Percentiles rank a stretch among this genome's conserved stretches.
Conservation (phyloP, 768 basidiomycete species). For the Rhodotorula kratochvilovae region DNA sequence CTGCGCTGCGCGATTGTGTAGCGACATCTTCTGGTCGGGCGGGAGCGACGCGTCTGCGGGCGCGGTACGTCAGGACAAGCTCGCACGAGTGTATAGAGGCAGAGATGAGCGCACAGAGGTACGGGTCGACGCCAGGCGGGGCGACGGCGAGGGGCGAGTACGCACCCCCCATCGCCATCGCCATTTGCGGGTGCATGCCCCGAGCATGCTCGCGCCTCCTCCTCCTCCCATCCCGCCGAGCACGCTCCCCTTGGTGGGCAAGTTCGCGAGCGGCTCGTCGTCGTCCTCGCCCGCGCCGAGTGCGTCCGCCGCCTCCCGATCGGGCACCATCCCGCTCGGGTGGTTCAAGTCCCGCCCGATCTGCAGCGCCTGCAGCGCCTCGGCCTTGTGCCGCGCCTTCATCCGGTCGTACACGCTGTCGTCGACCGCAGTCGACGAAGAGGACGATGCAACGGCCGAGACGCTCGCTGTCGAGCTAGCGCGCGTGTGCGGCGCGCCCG, state of each 20-base stretch:
- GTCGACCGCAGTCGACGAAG: neutral
- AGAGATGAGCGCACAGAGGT: constrained; percentile 18
- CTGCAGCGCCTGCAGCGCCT: constrained; percentile 27
- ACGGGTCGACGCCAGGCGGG: constrained; percentile 37
- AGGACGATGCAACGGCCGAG: neutral
- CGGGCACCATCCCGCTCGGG: constrained; percentile 11
- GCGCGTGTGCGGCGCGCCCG: neutral
- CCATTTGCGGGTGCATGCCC: constrained; percentile 12
- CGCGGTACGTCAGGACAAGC: neutral
- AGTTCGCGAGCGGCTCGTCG: constrained; percentile 27
- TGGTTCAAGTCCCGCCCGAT: constrained; percentile 34
- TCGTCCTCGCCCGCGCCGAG: constrained; percentile 24
- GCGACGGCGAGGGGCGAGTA: constrained; percentile 31
- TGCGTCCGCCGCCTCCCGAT: neutral
- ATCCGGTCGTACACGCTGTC: constrained; percentile 24
- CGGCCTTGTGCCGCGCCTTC: constrained; percentile 35
- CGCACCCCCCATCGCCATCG: constrained; percentile 27
- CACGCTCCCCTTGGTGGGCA: constrained; percentile 20
- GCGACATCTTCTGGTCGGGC: constrained; percentile 38
- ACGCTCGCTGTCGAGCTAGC: constrained; percentile 9
- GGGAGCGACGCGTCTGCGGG: constrained; percentile 37
- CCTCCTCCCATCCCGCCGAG: constrained; percentile 16
- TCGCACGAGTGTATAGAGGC: too few relatives aligned
- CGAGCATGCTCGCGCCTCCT: neutral
- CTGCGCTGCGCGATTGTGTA: constrained; percentile 36